Evolutionary conservation across 495 filamentous ascomycete genomes (phyloP).

Genomic region (Penicillium crystallinum): DNA sequence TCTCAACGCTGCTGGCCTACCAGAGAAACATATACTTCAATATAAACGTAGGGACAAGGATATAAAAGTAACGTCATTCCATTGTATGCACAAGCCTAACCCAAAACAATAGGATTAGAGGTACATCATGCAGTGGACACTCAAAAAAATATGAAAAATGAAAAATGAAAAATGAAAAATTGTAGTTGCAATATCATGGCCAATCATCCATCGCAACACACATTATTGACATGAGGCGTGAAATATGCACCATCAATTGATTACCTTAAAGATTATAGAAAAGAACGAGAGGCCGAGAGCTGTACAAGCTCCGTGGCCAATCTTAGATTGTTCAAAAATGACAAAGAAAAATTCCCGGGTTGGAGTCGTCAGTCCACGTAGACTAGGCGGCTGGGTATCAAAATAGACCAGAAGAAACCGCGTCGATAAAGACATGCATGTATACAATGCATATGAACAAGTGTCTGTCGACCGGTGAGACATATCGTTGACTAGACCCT

Average conservation of each 20-base stretch:
- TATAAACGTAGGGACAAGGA: too few species aligned
- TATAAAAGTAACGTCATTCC: neutral
- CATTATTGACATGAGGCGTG: neutral
- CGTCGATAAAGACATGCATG: neutral
- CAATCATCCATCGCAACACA: neutral
- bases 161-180: neutral
- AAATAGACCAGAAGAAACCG: slow-evolving; percentile 11
- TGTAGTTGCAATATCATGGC: neutral
- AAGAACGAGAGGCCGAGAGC: neutral
- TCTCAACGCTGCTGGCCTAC: too few species aligned
- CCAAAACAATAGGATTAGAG: neutral
- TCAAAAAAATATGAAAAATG: neutral
- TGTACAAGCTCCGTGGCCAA: neutral
- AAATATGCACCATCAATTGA: neutral
- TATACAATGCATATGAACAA: neutral
- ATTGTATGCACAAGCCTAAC: neutral
- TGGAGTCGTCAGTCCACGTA: neutral
- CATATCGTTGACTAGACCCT: neutral
- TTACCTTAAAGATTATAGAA: slow-evolving; percentile 7
- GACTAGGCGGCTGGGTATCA: slow-evolving; percentile 21
- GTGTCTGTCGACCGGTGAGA: neutral
- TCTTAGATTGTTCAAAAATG: neutral
- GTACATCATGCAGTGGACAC: neutral
- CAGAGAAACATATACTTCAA: too few species aligned
- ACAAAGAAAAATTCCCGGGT: slow-evolving; percentile 12